These are phyloP conservation scores for Cytospora chrysosperma DNA, from an alignment of 2,329 filamentous ascomycete genomes.

Conservation along the genomic window DNA sequence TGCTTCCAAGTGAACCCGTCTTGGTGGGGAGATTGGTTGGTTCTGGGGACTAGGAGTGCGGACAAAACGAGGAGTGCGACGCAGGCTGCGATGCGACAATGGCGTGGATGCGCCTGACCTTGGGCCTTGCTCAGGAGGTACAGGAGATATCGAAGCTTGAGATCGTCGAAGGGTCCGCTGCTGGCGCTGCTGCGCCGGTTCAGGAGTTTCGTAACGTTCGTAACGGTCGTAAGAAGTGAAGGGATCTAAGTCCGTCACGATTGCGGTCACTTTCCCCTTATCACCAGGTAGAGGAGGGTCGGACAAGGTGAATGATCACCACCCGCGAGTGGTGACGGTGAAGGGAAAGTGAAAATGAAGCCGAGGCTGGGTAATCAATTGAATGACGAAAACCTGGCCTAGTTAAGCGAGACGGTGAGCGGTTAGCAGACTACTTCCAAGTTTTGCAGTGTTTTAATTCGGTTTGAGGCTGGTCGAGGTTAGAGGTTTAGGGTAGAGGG, in stretches of 20 bases:
- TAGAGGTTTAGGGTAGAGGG: neutral
- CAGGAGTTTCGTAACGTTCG: conserved; percentile 51
- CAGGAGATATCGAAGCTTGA: conserved; percentile 32
- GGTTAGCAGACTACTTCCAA: conserved; percentile 14
- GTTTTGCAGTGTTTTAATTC: neutral
- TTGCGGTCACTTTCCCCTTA: conserved; percentile 39
- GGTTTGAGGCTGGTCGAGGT: conserved; percentile 14
- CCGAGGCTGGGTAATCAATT: conserved; percentile 49
- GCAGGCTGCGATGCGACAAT: conserved; percentile 48
- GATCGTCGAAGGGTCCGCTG: conserved; percentile 40
- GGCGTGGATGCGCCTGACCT: conserved; percentile 41
- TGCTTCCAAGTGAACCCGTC: conserved; percentile 46
- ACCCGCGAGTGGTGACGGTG: conserved; percentile 41
- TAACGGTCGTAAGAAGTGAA: conserved; percentile 51
- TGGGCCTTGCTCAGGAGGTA: conserved; percentile 11
- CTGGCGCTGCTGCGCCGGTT: conserved; percentile 39
- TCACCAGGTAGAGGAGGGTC: conserved; percentile 37
- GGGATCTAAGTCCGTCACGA: conserved; percentile 45
- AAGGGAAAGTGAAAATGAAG: conserved; percentile 52
- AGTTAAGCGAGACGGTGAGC: conserved; percentile 13
- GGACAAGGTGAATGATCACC: conserved; percentile 50
- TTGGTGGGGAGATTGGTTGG: conserved; percentile 21
- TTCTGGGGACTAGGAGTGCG: conserved; percentile 39
- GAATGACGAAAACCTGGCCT: conserved; percentile 15
- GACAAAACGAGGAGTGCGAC: conserved; percentile 53